phyloP scores from a whole-genome alignment of 2,329 filamentous ascomycete genomes.

The Fusarium continuum region DNA sequence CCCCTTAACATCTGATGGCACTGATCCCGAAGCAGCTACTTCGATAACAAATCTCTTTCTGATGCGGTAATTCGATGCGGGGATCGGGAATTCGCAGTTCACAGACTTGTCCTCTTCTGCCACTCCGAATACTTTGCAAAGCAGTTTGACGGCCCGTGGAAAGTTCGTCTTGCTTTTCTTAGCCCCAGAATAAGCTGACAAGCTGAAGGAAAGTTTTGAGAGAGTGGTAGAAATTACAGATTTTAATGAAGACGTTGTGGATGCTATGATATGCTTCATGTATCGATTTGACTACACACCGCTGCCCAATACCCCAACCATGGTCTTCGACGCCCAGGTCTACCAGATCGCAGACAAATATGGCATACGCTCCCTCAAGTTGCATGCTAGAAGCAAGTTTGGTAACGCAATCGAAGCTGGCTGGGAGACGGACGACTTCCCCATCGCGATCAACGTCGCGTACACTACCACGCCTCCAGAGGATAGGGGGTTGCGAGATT shows the following conservation, averaged over 20 bases:
- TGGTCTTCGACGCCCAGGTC: slow-evolving; percentile 11
- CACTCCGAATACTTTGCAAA: not conserved
- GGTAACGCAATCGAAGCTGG: not conserved
- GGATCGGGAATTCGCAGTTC: not conserved
- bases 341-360: slow-evolving; percentile 20
- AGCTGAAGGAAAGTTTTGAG: slow-evolving; percentile 1
- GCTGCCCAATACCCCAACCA: not conserved
- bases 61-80: not conserved
- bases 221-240: not conserved
- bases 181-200: not conserved
- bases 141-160: not conserved
- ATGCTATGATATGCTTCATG: slow-evolving; percentile 12
- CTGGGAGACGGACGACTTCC: slow-evolving; percentile 6
- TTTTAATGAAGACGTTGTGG: not conserved
- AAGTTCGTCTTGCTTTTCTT: not conserved
- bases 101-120: not conserved
- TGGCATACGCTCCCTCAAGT: not conserved
- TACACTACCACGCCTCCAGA: not conserved
- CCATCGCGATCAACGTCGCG: not conserved
- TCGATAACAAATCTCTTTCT: not conserved
- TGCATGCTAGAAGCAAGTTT: not conserved
- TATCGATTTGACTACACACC: slow-evolving; percentile 5
- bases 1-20: accelerated
- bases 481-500: slow-evolving; percentile 14
- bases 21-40: not conserved